phyloP scores from a whole-genome alignment of 1,284 basidiomycete species.

The Fomitiporia mediterranea region DNA sequence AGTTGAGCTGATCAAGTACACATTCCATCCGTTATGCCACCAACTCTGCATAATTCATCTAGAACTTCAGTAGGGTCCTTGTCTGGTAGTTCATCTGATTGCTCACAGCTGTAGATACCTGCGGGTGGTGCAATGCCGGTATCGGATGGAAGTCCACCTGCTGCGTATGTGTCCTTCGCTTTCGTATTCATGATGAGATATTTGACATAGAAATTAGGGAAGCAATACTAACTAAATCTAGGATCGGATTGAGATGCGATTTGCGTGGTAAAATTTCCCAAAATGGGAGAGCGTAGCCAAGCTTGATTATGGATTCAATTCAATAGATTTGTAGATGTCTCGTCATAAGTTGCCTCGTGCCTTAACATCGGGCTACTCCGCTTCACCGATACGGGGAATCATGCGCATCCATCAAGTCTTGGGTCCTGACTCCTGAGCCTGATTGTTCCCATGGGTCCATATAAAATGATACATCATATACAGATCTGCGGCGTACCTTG shows the following conservation, averaged over 20 bases:
- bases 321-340: neutral
- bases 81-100: conserved; percentile 32
- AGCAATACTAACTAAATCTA: no score
- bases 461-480: neutral
- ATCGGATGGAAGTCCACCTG: conserved; percentile 3
- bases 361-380: neutral
- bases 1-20: conserved; percentile 52
- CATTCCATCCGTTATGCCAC: conserved; percentile 53
- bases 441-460: neutral
- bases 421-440: no score
- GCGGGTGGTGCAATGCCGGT: conserved; percentile 6
- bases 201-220: no score
- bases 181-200: neutral
- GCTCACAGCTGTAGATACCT: neutral
- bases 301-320: neutral
- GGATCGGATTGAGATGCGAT: no score
- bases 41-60: conserved; percentile 48
- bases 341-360: neutral
- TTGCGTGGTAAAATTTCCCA: no score
- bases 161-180: conserved; percentile 29
- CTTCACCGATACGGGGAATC: neutral
- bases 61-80: conserved; percentile 42
- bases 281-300: neutral
- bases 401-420: no score
- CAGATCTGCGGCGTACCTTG: neutral